Evolutionary conservation across 768 basidiomycete species (phyloP).

Genomic region (Lentinula sp.): DNA sequence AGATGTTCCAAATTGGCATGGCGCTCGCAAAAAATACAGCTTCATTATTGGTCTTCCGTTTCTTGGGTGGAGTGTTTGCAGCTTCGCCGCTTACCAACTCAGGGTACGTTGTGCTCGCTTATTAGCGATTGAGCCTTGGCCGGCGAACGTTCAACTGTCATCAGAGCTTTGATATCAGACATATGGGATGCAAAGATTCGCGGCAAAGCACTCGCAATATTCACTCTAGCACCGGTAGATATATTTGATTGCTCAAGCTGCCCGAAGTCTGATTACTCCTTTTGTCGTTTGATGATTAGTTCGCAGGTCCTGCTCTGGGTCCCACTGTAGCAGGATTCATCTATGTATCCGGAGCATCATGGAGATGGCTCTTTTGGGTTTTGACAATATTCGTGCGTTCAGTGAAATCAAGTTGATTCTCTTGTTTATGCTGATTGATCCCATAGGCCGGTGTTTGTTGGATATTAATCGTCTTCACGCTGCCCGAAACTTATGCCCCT

Average conservation of each 20-base stretch:
- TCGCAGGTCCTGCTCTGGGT: constrained; percentile 53
- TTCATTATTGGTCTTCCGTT: constrained; percentile 62
- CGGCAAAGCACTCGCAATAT: constrained; percentile 62
- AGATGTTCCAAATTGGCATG: constrained; percentile 59
- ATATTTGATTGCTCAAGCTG: background rate
- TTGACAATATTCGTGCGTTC: constrained; percentile 47
- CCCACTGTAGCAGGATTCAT: constrained; percentile 49
- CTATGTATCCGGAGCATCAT: constrained; percentile 30
- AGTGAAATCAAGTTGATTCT: background rate
- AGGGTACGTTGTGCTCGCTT: constrained; percentile 33
- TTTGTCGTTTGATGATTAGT: background rate
- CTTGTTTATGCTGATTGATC: background rate
- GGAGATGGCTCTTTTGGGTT: constrained; percentile 69
- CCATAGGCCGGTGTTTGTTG: constrained; percentile 42
- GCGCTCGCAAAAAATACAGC: constrained; percentile 57
- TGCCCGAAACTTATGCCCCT: constrained; percentile 67
- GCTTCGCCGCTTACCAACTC: constrained; percentile 65
- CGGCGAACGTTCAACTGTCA: background rate
- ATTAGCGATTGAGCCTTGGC: background rate
- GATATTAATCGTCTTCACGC: constrained; percentile 42
- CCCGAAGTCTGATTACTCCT: background rate
- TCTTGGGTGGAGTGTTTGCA: constrained; percentile 66
- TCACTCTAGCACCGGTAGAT: constrained; percentile 54
- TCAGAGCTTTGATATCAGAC: constrained; percentile 47
- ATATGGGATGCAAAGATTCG: constrained; percentile 58